Evolutionary conservation across 2,329 filamentous ascomycete species (phyloP), one percentile per base, ranked within the genome.

Genomic region (Penicillium sp.): DNA sequence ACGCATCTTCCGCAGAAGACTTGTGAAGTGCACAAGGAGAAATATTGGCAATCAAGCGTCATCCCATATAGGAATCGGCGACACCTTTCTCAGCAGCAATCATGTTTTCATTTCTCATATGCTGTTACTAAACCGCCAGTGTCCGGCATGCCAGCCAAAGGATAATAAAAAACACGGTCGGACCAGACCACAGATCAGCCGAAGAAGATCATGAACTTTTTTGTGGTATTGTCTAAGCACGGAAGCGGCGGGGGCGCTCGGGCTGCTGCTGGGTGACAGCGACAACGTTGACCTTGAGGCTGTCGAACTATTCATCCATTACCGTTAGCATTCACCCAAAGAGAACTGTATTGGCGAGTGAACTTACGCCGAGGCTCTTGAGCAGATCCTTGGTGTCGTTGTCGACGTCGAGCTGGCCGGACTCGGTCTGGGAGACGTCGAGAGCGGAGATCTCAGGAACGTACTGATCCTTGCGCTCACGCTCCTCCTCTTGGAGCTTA

Each of bases 401-500:
- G 81, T 99, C 95, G 78, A 97, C 91, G 76, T 98, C 94, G 76
- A 99, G 88, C 83, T 93, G 90, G 78, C 95, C 95, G 79, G 85
- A 90, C 86, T 98, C 95, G 81, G 88, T 66, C 88, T 97, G 92
- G 79, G 90, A 89, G 86, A 97, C 96, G 88, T 99, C 95, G 81
- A 99, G 91, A 79, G 95, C 95, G 66, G 96, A 99, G 75, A 99
- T 88, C 86, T 99, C 95, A 79, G 95, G 95, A 71, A 99, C 95
- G 87, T 97, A 99, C 88, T 99, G 95, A 87, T 99, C 95, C 91
- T 99, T 99, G 82, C 95, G 91, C 87, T 99, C 95, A 88, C 95
- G 92, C 90, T 99, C 95, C 88, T 99, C 95, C 87, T 99, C 95
- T 86, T 99, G 95, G 66, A 99, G 92, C 90, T 99, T 99, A 93